Evolutionary conservation across 345 rosid genomes (phyloP).

Genomic region (Zanthoxylum bungeanum): DNA sequence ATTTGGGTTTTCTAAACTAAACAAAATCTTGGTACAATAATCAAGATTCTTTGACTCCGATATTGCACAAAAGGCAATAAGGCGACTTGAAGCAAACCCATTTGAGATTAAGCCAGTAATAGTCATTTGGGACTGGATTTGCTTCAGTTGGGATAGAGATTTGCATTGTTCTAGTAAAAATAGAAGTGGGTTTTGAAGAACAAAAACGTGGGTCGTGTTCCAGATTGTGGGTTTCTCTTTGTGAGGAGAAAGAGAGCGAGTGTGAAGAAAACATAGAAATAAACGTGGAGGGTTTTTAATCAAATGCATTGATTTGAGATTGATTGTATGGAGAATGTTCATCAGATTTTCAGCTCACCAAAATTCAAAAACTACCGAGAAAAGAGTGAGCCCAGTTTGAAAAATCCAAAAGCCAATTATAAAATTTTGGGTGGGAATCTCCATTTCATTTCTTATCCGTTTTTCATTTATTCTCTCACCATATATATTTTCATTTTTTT

Average conservation of each 20-base stretch:
- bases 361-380: too few relatives aligned
- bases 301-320: constrained; percentile 21
- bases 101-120: constrained; percentile 49
- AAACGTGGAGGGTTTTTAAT: constrained; percentile 18
- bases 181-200: constrained; percentile 56
- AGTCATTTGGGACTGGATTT: constrained; percentile 68
- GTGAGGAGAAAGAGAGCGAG: constrained; percentile 44
- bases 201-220: constrained; percentile 43
- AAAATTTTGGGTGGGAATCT: too few relatives aligned
- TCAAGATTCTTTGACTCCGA: constrained; percentile 57
- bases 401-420: too few relatives aligned
- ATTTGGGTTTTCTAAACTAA: constrained; percentile 34
- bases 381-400: too few relatives aligned
- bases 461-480: too few relatives aligned
- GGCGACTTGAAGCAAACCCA: constrained; percentile 58
- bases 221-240: constrained; percentile 33
- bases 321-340: constrained; percentile 31
- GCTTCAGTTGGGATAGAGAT: constrained; percentile 55
- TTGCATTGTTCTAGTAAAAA: constrained; percentile 54
- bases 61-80: constrained; percentile 57
- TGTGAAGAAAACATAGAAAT: constrained; percentile 14
- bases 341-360: constrained; percentile 25
- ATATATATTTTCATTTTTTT: too few relatives aligned
- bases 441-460: too few relatives aligned
- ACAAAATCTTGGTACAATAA: constrained; percentile 54